Evolutionary conservation across 2,329 filamentous ascomycete species (phyloP).

Genomic region (Colletotrichum sp.): DNA sequence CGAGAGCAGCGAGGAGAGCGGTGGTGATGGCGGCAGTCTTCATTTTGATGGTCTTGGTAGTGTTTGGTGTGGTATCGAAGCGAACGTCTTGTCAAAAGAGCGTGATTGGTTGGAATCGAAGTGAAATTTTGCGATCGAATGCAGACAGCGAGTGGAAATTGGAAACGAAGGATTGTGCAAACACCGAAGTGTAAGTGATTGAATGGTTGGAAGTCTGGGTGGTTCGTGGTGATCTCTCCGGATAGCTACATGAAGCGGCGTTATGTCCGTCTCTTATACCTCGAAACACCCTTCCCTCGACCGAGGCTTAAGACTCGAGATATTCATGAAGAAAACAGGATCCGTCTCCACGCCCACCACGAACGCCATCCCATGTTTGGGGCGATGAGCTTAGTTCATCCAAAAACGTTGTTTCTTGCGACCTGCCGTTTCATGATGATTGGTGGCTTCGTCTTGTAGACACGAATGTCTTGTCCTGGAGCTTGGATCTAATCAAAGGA

Average conservation of each 20-base stretch:
- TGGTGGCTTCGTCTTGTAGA: constrained; percentile 6
- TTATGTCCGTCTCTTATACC: constrained; percentile 3
- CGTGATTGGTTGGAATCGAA: not conserved
- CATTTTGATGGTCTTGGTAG: constrained; percentile 26
- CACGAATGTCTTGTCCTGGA: constrained; percentile 1
- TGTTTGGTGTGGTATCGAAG: not conserved
- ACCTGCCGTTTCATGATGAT: constrained; percentile 15
- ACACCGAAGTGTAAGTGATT: not conserved
- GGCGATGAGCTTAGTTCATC: not conserved
- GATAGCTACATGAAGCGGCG: not conserved
- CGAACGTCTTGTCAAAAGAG: not conserved
- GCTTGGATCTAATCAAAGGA: not conserved
- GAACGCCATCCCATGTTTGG: not conserved
- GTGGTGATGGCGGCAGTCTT: constrained; percentile 36
- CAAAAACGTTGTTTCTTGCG: constrained; percentile 14
- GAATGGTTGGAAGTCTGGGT: not conserved
- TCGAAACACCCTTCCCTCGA: not conserved
- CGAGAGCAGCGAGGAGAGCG: constrained; percentile 29
- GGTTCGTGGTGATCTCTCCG: not conserved
- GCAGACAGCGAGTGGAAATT: not conserved
- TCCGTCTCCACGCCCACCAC: not conserved
- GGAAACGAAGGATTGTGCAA: not conserved
- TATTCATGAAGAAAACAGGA: not conserved
- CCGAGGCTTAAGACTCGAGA: not conserved
- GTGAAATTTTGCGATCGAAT: not conserved